Conservation (phyloP, 2,329 filamentous ascomycete species). For the Herpotrichia juniperi region DNA sequence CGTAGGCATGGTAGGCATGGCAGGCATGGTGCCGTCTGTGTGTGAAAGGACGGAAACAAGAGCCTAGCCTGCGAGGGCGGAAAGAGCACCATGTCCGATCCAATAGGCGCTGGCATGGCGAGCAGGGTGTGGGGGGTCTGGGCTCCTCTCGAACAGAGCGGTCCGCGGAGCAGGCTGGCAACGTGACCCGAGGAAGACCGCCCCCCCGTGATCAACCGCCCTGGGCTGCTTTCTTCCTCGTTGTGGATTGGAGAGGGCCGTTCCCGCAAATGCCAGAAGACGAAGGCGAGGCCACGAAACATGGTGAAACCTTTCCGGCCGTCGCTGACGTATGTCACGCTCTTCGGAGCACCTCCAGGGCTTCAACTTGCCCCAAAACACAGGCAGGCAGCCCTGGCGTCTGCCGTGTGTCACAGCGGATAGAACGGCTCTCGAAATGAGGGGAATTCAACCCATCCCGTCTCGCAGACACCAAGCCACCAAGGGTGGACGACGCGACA, state of each 20-base stretch:
- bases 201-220: no score
- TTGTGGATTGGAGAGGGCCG: no score
- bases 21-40: no score
- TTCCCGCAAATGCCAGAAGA: no score
- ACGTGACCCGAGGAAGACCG: neutral
- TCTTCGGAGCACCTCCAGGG: neutral
- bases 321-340: neutral
- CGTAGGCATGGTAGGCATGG: no score
- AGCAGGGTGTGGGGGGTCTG: neutral
- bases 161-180: no score
- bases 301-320: neutral
- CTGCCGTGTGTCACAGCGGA: neutral
- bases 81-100: slow-evolving; percentile 22
- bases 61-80: slow-evolving; percentile 13
- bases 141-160: neutral
- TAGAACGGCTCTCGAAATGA: neutral
- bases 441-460: neutral
- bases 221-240: no score
- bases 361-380: neutral
- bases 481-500: no score
- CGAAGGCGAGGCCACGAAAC: neutral
- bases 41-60: slow-evolving; percentile 21
- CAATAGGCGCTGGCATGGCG: slow-evolving; percentile 18
- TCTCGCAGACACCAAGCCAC: neutral
- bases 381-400: neutral